A percentile compares a stretch with the other conserved stretches of the same genome.
These are phyloP conservation scores for Stygiomarasmius scandens DNA, from an alignment of 1,284 basidiomycete species.

Conservation along the genomic window DNA sequence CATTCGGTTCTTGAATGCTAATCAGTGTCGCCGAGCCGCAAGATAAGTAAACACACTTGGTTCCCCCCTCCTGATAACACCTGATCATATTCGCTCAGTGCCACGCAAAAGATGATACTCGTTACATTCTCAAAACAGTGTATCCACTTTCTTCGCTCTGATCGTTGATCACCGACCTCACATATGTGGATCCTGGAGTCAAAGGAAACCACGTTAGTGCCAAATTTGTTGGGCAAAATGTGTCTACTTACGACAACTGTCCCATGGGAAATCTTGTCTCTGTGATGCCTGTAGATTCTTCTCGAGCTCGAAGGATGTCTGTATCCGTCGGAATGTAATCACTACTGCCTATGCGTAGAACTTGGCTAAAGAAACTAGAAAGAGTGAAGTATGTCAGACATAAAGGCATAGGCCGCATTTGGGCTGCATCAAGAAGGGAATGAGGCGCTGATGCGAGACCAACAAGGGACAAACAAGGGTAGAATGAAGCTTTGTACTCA, in stretches of 20 bases:
- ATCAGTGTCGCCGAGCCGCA: not conserved
- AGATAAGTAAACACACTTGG: constrained; percentile 54
- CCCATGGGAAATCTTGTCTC: constrained; percentile 85
- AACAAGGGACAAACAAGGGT: constrained; percentile 13
- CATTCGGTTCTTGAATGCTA: constrained; percentile 84
- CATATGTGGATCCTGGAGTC: constrained; percentile 86
- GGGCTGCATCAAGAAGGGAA: not conserved
- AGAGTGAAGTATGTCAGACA: not conserved
- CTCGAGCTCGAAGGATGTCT: constrained; percentile 87
- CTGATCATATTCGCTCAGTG: constrained; percentile 94
- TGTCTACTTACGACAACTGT: constrained; percentile 72
- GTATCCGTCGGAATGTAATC: constrained; percentile 87
- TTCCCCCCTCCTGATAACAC: constrained; percentile 79
- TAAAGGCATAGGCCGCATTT: not conserved
- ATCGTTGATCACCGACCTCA: constrained; percentile 91
- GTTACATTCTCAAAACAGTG: too few relatives aligned
- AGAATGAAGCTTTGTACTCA: too few relatives aligned
- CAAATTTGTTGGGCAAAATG: too few relatives aligned
- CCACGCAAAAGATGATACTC: constrained; percentile 94
- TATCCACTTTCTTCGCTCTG: too few relatives aligned
- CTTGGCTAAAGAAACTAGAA: constrained; percentile 86
- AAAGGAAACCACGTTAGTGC: too few relatives aligned
- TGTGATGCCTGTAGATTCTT: constrained; percentile 92
- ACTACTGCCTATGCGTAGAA: too few relatives aligned
- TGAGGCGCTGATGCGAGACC: too few relatives aligned